Percentiles rank a stretch among this genome's conserved stretches.
Conservation (phyloP, 1,139 yeast genomes). For the Pichia norvegensis region DNA sequence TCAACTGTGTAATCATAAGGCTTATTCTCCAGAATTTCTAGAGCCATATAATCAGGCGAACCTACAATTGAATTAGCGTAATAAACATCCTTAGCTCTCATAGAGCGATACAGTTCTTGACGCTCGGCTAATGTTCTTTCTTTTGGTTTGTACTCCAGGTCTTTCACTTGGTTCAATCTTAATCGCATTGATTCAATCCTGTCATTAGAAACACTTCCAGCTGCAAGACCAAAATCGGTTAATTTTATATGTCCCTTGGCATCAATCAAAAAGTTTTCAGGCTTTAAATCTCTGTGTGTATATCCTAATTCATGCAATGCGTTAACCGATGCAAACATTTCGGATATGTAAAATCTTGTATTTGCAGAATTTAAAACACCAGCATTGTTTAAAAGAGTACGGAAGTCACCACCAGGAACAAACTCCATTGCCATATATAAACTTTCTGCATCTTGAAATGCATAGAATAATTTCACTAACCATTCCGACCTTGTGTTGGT, state of each 20-base stretch:
- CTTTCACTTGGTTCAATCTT: conserved; percentile 73
- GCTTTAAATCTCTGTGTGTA: conserved; percentile 95
- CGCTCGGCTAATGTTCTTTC: conserved; percentile 79
- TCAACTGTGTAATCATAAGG: conserved; percentile 94
- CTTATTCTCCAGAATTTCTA: conserved; percentile 91
- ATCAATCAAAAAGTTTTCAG: conserved; percentile 93
- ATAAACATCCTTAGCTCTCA: conserved; percentile 58
- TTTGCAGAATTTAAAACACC: conserved; percentile 91
- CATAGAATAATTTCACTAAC: conserved; percentile 88
- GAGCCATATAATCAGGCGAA: conserved; percentile 98
- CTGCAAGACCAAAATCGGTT: conserved; percentile 96
- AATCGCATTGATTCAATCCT: conserved; percentile 90
- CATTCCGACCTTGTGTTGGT: conserved; percentile 94
- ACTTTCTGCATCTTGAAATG: conserved; percentile 88
- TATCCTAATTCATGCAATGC: conserved; percentile 92
- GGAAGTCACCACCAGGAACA: conserved; percentile 98
- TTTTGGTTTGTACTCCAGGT: conserved; percentile 63
- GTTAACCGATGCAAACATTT: conserved; percentile 93
- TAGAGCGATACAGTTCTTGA: conserved; percentile 71
- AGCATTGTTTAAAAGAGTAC: conserved; percentile 88
- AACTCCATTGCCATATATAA: conserved; percentile 97
- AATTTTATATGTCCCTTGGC: conserved; percentile 91
- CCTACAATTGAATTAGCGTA: conserved; percentile 96
- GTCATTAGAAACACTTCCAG: conserved; percentile 90
- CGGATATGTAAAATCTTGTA: conserved; percentile 89